Conservation (phyloP, 2,329 filamentous ascomycete genomes). For the Pseudogymnoascus sp. region DNA sequence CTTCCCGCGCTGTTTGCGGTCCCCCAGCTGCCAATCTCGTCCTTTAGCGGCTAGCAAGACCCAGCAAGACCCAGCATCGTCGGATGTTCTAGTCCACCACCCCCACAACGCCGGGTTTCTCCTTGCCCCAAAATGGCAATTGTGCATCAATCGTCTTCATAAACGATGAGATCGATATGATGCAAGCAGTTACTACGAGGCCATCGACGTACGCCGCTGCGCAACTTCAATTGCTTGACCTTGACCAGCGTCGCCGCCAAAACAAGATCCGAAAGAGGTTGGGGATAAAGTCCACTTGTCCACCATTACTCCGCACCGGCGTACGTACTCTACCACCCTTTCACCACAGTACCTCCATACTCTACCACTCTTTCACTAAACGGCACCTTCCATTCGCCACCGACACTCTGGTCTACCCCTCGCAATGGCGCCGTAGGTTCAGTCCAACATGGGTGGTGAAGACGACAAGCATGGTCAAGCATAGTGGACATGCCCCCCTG, state of each 20-base stretch:
- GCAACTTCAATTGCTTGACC: not conserved
- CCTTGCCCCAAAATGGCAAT: not conserved
- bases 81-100: not conserved
- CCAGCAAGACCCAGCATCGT: not conserved
- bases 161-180: slow-evolving; percentile 5
- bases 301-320: not conserved
- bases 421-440: not conserved
- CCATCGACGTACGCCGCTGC: not conserved
- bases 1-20: slow-evolving; percentile 1
- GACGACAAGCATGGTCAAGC: not conserved
- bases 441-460: not conserved
- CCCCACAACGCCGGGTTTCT: not conserved
- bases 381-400: not conserved
- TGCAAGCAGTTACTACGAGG: not conserved
- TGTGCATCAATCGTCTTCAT: not conserved
- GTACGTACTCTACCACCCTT: not conserved
- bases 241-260: not conserved
- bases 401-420: not conserved
- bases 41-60: not conserved
- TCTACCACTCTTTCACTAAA: not conserved
- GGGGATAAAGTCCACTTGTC: not conserved
- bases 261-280: not conserved
- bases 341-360: no score
- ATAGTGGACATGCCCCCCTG: not conserved
- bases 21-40: not conserved